Percentiles rank a stretch among this genome's conserved stretches.
phyloP scores from a whole-genome alignment of 2,329 filamentous ascomycete genomes.

The Botrytis tulipae region DNA sequence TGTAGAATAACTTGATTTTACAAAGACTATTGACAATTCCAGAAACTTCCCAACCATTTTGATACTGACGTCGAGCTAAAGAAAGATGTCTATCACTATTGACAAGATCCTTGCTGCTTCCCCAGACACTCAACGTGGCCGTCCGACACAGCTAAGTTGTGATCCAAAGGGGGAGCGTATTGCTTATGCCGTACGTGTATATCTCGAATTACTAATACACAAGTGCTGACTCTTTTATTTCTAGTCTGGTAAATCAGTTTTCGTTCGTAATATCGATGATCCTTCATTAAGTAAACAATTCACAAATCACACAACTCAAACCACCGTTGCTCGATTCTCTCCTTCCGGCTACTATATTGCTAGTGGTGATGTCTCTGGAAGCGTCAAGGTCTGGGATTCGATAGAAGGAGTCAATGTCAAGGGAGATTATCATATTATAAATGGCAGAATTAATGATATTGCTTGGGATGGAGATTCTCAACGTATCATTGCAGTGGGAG shows the following conservation, averaged over 20 bases:
- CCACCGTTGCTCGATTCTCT: slow-evolving; percentile 89
- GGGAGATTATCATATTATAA: slow-evolving; percentile 90
- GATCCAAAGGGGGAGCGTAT: slow-evolving; percentile 89
- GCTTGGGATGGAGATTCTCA: slow-evolving; percentile 98
- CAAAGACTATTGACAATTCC: background rate
- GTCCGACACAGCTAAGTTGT: slow-evolving; percentile 82
- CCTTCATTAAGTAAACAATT: slow-evolving; percentile 85
- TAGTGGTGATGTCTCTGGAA: slow-evolving; percentile 81
- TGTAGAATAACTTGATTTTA: background rate
- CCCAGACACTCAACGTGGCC: slow-evolving; percentile 79
- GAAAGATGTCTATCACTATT: slow-evolving; percentile 50
- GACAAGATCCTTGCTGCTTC: slow-evolving; percentile 78
- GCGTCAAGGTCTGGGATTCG: slow-evolving; percentile 89
- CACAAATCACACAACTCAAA: slow-evolving; percentile 82
- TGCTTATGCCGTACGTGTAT: slow-evolving; percentile 75
- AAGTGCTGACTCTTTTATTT: slow-evolving; percentile 22
- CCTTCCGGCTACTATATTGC: slow-evolving; percentile 95
- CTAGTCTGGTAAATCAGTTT: slow-evolving; percentile 93
- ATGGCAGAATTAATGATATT: slow-evolving; percentile 91
- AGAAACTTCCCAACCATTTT: background rate
- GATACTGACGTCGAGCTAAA: background rate
- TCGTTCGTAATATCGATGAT: slow-evolving; percentile 90
- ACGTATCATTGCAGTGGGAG: slow-evolving; percentile 91
- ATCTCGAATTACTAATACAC: background rate
- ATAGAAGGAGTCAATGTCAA: slow-evolving; percentile 82